phyloP scores from a whole-genome alignment of 306 rosid species.

The Acacia acuminata region DNA sequence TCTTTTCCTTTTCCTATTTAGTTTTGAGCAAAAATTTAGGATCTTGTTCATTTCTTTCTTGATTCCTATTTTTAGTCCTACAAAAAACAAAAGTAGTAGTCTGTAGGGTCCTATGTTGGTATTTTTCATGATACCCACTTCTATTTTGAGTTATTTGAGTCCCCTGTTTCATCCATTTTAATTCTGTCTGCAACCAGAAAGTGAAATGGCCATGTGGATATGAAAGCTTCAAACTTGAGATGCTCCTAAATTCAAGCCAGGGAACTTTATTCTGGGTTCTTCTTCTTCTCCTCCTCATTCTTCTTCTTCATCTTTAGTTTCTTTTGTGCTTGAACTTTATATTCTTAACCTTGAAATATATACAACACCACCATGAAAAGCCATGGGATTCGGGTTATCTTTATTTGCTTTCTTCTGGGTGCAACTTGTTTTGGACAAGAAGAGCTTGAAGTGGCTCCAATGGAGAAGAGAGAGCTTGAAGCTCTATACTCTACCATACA shows the following conservation, averaged over 20 bases:
- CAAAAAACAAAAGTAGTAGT: conserved; percentile 18
- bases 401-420: conserved; percentile 40
- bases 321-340: not conserved
- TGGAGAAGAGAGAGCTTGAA: conserved; percentile 74
- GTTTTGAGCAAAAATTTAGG: conserved; percentile 35
- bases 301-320: conserved; percentile 15
- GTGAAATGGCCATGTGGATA: conserved; percentile 37
- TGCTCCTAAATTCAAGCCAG: conserved; percentile 17
- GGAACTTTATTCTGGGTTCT: conserved; percentile 7
- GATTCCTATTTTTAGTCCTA: conserved; percentile 37
- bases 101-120: conserved; percentile 34
- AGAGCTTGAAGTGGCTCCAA: conserved; percentile 59
- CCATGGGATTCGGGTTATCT: conserved; percentile 27
- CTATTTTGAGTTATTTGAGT: conserved; percentile 10
- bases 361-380: conserved; percentile 39
- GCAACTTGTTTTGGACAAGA: conserved; percentile 50
- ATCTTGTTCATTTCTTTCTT: conserved; percentile 44
- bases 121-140: conserved; percentile 28
- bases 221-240: not conserved
- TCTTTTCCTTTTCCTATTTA: conserved; percentile 19
- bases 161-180: conserved; percentile 24
- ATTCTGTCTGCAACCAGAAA: conserved; percentile 17
- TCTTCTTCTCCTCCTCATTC: not conserved
- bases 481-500: conserved; percentile 79
- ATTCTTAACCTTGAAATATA: conserved; percentile 16